Evolutionary conservation across 1,284 basidiomycete genomes (phyloP).

Genomic region (Boletus smithii): DNA sequence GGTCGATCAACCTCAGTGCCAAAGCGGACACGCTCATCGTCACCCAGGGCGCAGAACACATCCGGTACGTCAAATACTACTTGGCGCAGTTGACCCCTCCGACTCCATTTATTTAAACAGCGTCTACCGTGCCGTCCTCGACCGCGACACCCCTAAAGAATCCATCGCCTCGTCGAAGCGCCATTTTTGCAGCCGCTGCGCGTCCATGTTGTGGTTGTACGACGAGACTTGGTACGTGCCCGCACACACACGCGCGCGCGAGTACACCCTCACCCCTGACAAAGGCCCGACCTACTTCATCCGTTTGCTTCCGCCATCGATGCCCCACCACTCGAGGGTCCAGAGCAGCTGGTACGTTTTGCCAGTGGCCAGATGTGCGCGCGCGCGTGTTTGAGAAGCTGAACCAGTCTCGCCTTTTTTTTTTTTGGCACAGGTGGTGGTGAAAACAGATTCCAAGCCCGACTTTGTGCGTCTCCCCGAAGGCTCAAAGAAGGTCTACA

Average conservation of each 20-base stretch:
- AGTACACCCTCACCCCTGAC: not conserved
- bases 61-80: constrained; percentile 38
- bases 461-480: constrained; percentile 58
- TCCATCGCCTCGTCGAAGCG: constrained; percentile 49
- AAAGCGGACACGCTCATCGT: constrained; percentile 46
- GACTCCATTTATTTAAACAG: constrained; percentile 28
- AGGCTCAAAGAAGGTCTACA: constrained; percentile 45
- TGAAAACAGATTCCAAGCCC: constrained; percentile 49
- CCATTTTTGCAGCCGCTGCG: constrained; percentile 57
- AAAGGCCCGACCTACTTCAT: constrained; percentile 57
- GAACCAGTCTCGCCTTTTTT: not conserved
- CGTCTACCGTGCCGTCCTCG: constrained; percentile 52
- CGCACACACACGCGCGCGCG: no score
- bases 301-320: constrained; percentile 64
- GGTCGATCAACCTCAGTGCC: constrained; percentile 57
- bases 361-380: not conserved
- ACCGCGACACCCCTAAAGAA: constrained; percentile 49
- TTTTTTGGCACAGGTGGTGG: constrained; percentile 39
- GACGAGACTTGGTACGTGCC: constrained; percentile 45
- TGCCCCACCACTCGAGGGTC: constrained; percentile 43
- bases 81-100: not conserved
- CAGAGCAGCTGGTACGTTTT: constrained; percentile 45
- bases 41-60: constrained; percentile 46
- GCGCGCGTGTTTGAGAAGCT: not conserved
- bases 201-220: constrained; percentile 60